Evolutionary conservation across 2,329 filamentous ascomycete species (phyloP).

Genomic region (Trichophyton equinum): DNA sequence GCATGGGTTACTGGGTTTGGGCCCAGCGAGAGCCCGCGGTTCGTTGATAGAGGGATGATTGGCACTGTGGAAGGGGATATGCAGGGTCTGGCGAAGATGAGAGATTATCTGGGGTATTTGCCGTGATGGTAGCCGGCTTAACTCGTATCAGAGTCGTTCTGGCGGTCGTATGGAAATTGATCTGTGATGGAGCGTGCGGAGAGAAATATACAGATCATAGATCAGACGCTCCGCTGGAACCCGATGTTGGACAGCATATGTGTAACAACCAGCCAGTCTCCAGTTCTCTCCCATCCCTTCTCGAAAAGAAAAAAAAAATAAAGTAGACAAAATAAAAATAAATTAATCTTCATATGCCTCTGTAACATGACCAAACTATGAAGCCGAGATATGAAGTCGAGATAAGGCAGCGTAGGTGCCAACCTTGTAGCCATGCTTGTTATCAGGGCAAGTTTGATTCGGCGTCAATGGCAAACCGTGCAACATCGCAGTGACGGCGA

Average conservation of each 20-base stretch:
- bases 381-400: background rate
- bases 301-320: background rate
- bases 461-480: background rate
- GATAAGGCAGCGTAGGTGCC: background rate
- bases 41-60: background rate
- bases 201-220: background rate
- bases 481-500: background rate
- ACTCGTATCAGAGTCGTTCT: background rate
- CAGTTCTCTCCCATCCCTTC: background rate
- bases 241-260: background rate
- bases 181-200: background rate
- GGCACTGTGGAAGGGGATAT: background rate
- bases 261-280: background rate
- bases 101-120: background rate
- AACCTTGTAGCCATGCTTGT: background rate
- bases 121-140: background rate
- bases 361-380: too few relatives aligned
- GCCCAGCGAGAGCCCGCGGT: background rate
- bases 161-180: background rate
- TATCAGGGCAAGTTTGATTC: background rate
- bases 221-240: background rate
- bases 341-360: background rate
- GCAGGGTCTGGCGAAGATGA: background rate
- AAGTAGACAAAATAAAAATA: background rate
- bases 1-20: conserved; percentile 18